Base-by-base conservation (phyloP, 805 yeast species). In the Sungouiella blattae region DNA sequence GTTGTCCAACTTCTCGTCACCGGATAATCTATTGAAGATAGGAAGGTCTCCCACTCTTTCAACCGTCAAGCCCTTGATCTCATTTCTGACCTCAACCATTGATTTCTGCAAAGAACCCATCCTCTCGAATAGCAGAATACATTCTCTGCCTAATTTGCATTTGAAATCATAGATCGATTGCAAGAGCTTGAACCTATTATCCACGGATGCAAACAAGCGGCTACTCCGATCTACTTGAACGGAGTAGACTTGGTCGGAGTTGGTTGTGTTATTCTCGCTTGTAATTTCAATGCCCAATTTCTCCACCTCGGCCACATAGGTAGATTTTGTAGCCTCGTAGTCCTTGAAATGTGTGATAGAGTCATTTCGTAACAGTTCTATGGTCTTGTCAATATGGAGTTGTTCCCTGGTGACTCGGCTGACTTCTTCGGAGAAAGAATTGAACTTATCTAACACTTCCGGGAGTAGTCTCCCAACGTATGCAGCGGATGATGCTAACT, bases 341-440 rank as follows among this genome's bases (percentile, higher is more conserved):
- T 43, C 50, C 40, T 46, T 58, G 50, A 55, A 61, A 44, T 34
- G 38, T 11, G 32, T 27, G 8, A 53, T 50, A 1, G 74, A 66
- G 18, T 68, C 69, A 9, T 61, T 51, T 23, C 74, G 58, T 26
- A 69, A 58, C 2, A 37, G 11, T 37, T 73, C 77, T 22, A 76
- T 67, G 9, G 60, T 61, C 22, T 50, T 49, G 14, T 70, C 71
- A 5, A 78, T 57, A 0, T 32, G 38, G 2, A 60, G 35, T 30
- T 67, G 64, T 4, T 65, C 64, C 6, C 44, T 55, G 23, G 66
- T 63, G 9, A 71, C 71, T 1, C 36, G 37, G 20, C 64, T 67
- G 1, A 78, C 57, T 1, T 47, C 47, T 2, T 50, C 38, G 23
- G 63, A 57, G 41, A 73, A 51, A 2, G 41, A 38, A n/a, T 60